phyloP scores from a whole-genome alignment of 164 flowering plant genomes.

The Nelumbo lutea region DNA sequence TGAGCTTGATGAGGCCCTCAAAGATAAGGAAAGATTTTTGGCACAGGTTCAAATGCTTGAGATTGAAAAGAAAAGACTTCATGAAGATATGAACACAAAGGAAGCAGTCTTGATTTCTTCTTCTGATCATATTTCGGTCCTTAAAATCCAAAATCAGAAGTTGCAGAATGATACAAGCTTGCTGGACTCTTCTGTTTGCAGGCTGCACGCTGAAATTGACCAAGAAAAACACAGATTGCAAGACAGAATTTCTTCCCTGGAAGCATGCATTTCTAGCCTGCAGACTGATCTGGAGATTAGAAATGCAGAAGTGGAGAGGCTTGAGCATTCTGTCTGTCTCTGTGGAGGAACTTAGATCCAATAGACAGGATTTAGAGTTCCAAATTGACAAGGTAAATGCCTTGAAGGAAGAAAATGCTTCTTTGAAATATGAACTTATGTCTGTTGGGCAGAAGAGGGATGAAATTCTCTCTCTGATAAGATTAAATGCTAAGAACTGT shows the following conservation, averaged over 20 bases:
- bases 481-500: constrained; percentile 22
- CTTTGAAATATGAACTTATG: constrained; percentile 33
- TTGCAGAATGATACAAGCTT: constrained; percentile 27
- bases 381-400: constrained; percentile 18
- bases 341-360: constrained; percentile 30
- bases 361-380: constrained; percentile 30
- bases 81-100: constrained; percentile 27
- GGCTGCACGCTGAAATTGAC: constrained; percentile 29
- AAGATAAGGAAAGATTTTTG: constrained; percentile 26
- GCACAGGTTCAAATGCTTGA: constrained; percentile 28
- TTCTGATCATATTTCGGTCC: constrained; percentile 22
- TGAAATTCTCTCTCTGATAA: constrained; percentile 21
- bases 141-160: constrained; percentile 26
- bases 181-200: constrained; percentile 24
- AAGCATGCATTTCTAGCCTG: constrained; percentile 34
- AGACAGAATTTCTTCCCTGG: constrained; percentile 38
- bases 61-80: constrained; percentile 23
- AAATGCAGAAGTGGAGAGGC: constrained; percentile 29
- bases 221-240: constrained; percentile 34
- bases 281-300: constrained; percentile 34
- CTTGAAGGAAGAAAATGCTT: constrained; percentile 41
- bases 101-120: constrained; percentile 36
- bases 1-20: constrained; percentile 32
- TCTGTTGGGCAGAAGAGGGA: constrained; percentile 21
- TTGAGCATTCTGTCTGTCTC: constrained; percentile 28